These are phyloP conservation scores for Chiua virens DNA, from an alignment of 768 basidiomycete genomes.

Conservation along the genomic window DNA sequence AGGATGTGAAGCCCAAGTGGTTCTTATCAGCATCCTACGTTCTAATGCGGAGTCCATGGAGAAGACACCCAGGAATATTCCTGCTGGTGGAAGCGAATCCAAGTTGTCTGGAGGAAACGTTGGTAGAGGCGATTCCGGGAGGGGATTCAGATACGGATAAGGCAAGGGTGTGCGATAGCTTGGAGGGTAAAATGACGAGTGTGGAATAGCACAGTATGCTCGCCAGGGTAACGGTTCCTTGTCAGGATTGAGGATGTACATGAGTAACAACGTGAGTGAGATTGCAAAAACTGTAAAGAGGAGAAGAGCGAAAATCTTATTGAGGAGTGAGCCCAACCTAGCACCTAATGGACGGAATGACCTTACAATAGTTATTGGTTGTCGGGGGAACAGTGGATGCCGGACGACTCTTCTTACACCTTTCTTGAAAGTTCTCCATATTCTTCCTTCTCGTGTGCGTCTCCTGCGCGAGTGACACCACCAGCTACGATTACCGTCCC, in stretches of 20 bases:
- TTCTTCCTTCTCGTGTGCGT: slow-evolving; percentile 47
- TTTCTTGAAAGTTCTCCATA: slow-evolving; percentile 53
- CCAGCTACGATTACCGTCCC: slow-evolving; percentile 54
- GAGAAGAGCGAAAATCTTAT: slow-evolving; percentile 66
- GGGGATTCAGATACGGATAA: slow-evolving; percentile 39
- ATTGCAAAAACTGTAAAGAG: slow-evolving; percentile 80
- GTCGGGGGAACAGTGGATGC: slow-evolving; percentile 76
- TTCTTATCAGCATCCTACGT: slow-evolving; percentile 82
- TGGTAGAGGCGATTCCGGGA: slow-evolving; percentile 27
- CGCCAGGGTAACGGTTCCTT: slow-evolving; percentile 94
- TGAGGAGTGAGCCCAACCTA: slow-evolving; percentile 22
- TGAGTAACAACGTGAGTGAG: slow-evolving; percentile 81
- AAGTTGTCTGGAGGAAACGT: slow-evolving; percentile 74
- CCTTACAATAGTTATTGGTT: slow-evolving; percentile 79
- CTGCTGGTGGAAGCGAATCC: slow-evolving; percentile 76
- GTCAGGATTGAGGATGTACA: slow-evolving; percentile 93
- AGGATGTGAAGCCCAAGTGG: slow-evolving; percentile 85
- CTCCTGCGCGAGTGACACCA: slow-evolving; percentile 55
- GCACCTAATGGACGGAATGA: not conserved
- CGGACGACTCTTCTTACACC: slow-evolving; percentile 56
- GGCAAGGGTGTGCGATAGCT: slow-evolving; percentile 41
- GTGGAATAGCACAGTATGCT: slow-evolving; percentile 81
- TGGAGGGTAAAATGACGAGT: slow-evolving; percentile 43
- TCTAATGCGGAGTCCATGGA: slow-evolving; percentile 84
- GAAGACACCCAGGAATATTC: slow-evolving; percentile 88